These are phyloP conservation scores for Mixia osmundae DNA, from an alignment of 1,284 basidiomycete species.

Conservation along the genomic window DNA sequence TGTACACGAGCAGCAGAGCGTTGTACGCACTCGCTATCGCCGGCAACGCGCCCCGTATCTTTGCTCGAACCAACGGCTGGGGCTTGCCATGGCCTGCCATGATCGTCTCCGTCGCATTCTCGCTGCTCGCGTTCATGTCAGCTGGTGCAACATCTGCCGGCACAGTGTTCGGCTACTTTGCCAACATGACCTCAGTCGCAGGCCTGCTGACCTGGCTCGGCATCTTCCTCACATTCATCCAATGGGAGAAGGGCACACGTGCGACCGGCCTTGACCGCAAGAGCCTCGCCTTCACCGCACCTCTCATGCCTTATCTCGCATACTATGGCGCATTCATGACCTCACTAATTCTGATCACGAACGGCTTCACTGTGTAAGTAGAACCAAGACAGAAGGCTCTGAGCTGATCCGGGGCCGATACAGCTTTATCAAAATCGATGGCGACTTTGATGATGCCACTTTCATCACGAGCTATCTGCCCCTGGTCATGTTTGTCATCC, in stretches of 20 bases:
- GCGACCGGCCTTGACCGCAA: slow-evolving; percentile 17
- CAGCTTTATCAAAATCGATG: too few relatives aligned
- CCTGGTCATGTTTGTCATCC: slow-evolving; percentile 44
- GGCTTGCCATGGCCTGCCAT: slow-evolving; percentile 58
- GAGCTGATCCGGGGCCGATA: too few relatives aligned
- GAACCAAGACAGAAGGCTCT: too few relatives aligned
- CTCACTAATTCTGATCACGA: too few relatives aligned
- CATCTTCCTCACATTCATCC: slow-evolving; percentile 30
- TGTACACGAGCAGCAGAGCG: slow-evolving; percentile 32
- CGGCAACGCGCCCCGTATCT: slow-evolving; percentile 29
- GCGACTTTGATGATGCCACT: too few relatives aligned
- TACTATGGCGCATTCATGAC: slow-evolving; percentile 10
- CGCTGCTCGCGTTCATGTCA: slow-evolving; percentile 35
- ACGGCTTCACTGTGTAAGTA: too few relatives aligned
- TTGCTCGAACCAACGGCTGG: slow-evolving; percentile 37
- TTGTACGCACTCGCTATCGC: slow-evolving; percentile 29
- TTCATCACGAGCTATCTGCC: too few relatives aligned
- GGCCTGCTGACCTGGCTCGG: slow-evolving; percentile 33
- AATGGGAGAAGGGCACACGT: slow-evolving; percentile 20
- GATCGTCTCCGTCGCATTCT: slow-evolving; percentile 40
- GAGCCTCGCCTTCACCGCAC: slow-evolving; percentile 17
- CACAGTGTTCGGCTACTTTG: slow-evolving; percentile 51
- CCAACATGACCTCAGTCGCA: slow-evolving; percentile 32
- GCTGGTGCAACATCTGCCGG: slow-evolving; percentile 28
- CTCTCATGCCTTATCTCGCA: slow-evolving; percentile 18